phyloP scores from a whole-genome alignment of 2,329 filamentous ascomycete genomes.

The Graphium sp. region DNA sequence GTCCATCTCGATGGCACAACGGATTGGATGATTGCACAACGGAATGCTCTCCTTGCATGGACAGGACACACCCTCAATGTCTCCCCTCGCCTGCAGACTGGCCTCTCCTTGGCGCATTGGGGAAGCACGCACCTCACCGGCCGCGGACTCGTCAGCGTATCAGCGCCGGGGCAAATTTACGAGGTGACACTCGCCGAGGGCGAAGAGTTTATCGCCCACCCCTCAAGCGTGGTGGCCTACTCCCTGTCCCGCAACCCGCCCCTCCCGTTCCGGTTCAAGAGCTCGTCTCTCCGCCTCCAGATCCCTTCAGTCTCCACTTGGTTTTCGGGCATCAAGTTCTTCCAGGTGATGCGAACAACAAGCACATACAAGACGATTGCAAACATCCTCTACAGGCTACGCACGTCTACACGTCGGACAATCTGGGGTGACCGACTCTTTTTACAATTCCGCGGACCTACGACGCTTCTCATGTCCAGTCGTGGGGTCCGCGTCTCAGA shows the following conservation, averaged over 20 bases:
- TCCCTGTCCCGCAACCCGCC: conserved; percentile 58
- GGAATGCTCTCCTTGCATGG: conserved; percentile 86
- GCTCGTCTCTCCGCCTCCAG: conserved; percentile 60
- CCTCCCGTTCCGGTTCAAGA: conserved; percentile 71
- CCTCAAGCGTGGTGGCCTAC: conserved; percentile 85
- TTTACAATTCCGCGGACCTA: conserved; percentile 74
- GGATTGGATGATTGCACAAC: conserved; percentile 87
- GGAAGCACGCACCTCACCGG: conserved; percentile 81
- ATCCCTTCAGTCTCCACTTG: conserved; percentile 52
- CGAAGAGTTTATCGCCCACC: conserved; percentile 84
- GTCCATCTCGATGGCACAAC: conserved; percentile 83
- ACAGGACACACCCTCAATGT: conserved; percentile 74
- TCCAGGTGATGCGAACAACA: conserved; percentile 55
- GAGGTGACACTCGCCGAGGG: conserved; percentile 64
- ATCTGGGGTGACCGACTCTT: conserved; percentile 94
- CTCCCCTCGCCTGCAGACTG: conserved; percentile 57
- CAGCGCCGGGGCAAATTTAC: conserved; percentile 79
- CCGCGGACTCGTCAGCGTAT: conserved; percentile 68
- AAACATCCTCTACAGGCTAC: conserved; percentile 46
- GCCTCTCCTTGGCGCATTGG: conserved; percentile 73
- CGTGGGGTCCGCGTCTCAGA: conserved; percentile 68
- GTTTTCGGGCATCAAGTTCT: conserved; percentile 55
- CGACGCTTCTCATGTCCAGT: conserved; percentile 74
- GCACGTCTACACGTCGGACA: conserved; percentile 62
- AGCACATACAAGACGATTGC: conserved; percentile 55